Base-by-base conservation (phyloP, 331 rosid genomes). In the Malus hybrid region DNA sequence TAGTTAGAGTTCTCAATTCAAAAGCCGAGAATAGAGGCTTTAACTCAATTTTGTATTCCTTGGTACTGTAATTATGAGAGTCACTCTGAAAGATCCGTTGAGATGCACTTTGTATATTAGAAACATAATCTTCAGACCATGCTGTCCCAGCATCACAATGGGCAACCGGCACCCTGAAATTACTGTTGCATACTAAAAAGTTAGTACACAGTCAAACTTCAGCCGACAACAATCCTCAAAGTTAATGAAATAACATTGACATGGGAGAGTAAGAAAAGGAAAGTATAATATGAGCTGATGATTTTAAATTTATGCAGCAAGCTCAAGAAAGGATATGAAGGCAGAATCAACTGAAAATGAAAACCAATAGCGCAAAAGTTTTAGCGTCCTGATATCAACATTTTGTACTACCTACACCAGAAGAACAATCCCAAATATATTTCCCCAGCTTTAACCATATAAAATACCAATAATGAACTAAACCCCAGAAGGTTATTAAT, bases 11-110 rank as follows among this genome's bases (percentile, higher is more conserved):
- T 83, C 70, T 84, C 82, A 71, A 74, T 75, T 91, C 94, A 59
- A 91, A 90, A 69, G 96, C 98, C 19, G 98, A 91, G 72, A 82
- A 87, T 34, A 93, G 79, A 65, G 98, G 97, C 85, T 90, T 93
- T 55, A 85, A 83, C 80, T 88, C 89, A 50, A 93, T 68, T 20
- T 76, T 80, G 82, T 93, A 93, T 77, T 83, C 90, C 86, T 93
- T 91, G 48, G 89, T 77, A 78, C 83, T 78, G 77, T 79, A 75
- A n/a, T 20, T 79, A 65, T 81, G 57, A 79, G 88, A 79, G 31
- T 88, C 90, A 44, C 81, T 50, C 72, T 72, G 71, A 74, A 79
- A 81, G 76, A 82, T 59, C 61, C 39, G 86, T 50, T 54, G 65
- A 29, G 88, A 72, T 67, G 89, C 74, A 65, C 85, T 87, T 70